Evolutionary conservation across 2,329 filamentous ascomycete species (phyloP), one percentile per base, ranked within the genome.

Genomic region (Paraphaeosphaeria minitans): DNA sequence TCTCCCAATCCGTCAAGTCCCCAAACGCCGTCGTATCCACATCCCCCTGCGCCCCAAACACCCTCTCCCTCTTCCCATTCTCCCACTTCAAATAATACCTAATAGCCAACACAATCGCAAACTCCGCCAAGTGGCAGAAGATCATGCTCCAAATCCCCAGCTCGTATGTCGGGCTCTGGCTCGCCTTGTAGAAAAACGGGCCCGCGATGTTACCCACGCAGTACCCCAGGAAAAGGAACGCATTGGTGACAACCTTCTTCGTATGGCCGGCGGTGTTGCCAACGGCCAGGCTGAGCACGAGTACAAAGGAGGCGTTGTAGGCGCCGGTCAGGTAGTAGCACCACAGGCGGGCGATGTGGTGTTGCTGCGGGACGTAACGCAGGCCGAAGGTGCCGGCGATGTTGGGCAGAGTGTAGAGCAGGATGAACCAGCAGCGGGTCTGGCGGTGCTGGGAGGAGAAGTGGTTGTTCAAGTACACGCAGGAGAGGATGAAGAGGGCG

Each of bases 171-270:
- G 72, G 77, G 0, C 75, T 73, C 51, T 79, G 72, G 0, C 19
- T 21, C 6, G n/a, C 12, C 19, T 43, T 43, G 41, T 43, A 43
- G 19, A 43, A 43, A 41, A 76, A 73, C 0, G 78, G 78, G 0
- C 68, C 77, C 5, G 79, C 72, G 55, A 81, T 76, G 57, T 80
- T 81, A 4, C 71, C 70, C 0, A 73, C 41, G 56, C 71, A 77
- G 53, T 75, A 85, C 0, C 79, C 81, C 16, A 77, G 60, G 43
- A 72, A 73, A 19, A 76, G 71, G 2, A 70, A 65, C 42, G 74
- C 74, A 51, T 74, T 75, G 47, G 67, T 68, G 0, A 72, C 73
- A 5, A 76, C 68, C 50, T 76, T 76, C 61, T 78, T 78, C 0
- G 77, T 78, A 24, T 76, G 71, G 2, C 75, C 77, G 3, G 69